phyloP scores from a whole-genome alignment of 352 stramenopile species.

The Phytophthora megakarya region DNA sequence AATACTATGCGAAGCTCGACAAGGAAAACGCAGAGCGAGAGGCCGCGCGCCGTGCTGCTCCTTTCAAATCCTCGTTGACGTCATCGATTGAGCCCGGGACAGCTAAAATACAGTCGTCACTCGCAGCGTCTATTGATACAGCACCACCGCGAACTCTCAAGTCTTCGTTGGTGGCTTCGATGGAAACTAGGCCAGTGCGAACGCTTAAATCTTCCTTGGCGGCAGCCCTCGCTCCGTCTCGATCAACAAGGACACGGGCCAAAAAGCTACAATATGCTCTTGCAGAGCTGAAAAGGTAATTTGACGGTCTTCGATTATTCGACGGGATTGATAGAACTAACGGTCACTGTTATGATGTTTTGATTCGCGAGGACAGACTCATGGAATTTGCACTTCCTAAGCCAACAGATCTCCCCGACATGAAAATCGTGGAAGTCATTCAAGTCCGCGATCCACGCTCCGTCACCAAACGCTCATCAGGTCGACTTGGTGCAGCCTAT shows the following conservation, averaged over 20 bases:
- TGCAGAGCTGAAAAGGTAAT: constrained; percentile 56
- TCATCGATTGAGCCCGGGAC: constrained; percentile 35
- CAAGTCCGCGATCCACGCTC: constrained; percentile 45
- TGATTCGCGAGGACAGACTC: constrained; percentile 31
- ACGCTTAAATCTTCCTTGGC: constrained; percentile 33
- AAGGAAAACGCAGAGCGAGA: constrained; percentile 58
- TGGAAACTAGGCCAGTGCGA: constrained; percentile 15
- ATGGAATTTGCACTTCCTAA: constrained; percentile 38
- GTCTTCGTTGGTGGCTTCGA: constrained; percentile 19
- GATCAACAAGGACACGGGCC: constrained; percentile 16
- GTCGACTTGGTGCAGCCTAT: constrained; percentile 26
- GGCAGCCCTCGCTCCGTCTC: constrained; percentile 28
- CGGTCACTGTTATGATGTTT: neutral
- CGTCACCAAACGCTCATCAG: constrained; percentile 33
- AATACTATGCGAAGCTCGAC: constrained; percentile 65
- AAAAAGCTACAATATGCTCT: constrained; percentile 68
- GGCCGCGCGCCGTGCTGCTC: constrained; percentile 35
- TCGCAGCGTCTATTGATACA: constrained; percentile 25
- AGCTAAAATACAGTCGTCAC: constrained; percentile 25
- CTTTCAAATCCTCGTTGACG: constrained; percentile 61
- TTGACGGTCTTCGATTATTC: neutral
- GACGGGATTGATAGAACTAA: constrained; percentile 20
- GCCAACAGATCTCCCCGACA: constrained; percentile 62
- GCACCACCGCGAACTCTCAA: constrained; percentile 23
- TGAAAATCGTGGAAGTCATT: constrained; percentile 69